Base-by-base conservation (phyloP, 441 rosid species). In the Populus hybrid region DNA sequence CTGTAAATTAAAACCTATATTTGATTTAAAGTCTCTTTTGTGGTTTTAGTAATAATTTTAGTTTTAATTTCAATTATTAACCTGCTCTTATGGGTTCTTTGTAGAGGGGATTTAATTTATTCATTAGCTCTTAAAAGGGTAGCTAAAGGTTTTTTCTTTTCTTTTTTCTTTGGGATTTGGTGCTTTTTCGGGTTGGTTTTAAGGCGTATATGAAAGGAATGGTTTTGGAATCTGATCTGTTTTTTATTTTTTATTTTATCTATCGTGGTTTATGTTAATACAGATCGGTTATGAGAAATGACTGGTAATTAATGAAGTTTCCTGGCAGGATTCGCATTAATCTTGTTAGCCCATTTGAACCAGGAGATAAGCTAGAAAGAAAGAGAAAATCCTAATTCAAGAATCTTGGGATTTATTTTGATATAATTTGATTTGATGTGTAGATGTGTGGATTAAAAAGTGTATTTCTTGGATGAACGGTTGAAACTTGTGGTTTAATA, bases 221-320 rank as follows among this genome's bases (percentile, higher is more conserved):
- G 33, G 24, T 78, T 75, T 42, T 12, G 68, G 75, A 3, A 21
- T 78, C 73, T 87, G 81, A 88, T 84, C 84, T 80, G 84, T 87
- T 82, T 81, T 79, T 83, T 69, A 10, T 5, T 53, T 84, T 5
- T 56, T 84, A 33, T 66, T 42, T 12, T 0, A 67, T 31, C 74
- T 45, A 14, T 64, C 74, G 82, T 83, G 79, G 69, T 53, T 83
- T 79, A 1, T 82, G 71, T 59, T 72, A 31, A 40, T 73, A 35
- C 84, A 84, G 92, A 88, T 87, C 87, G 81, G 77, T 80, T 81
- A 64, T 64, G 79, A 64, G 74, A 73, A 81, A 78, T 76, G 50
- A 70, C 78, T 76, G 77, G 87, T 53, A 71, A 72, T 72, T 40
- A 28, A 42, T 50, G 9, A 7, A 35, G 50, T 50, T 16, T 74